These are phyloP conservation scores for Solanum medicagineum DNA, from an alignment of 257 asterid genomes.

Conservation along the genomic window DNA sequence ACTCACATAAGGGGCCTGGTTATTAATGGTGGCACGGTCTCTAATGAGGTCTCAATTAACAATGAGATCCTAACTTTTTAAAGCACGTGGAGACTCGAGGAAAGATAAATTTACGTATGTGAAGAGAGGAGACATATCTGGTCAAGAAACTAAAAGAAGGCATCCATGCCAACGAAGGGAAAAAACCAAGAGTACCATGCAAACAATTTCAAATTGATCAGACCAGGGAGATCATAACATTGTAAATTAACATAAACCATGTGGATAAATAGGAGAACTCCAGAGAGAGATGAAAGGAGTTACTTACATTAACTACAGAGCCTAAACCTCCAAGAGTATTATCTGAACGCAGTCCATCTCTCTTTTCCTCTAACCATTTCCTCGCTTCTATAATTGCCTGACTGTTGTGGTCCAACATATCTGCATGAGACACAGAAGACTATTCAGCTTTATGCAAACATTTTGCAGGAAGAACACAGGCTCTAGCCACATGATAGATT, in stretches of 20 bases:
- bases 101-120: neutral
- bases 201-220: neutral
- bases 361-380: constrained; percentile 65
- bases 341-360: constrained; percentile 31
- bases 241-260: neutral
- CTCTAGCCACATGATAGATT: neutral
- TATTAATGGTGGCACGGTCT: neutral
- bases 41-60: neutral
- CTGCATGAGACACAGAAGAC: constrained; percentile 14
- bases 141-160: neutral
- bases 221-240: neutral
- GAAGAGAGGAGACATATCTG: neutral
- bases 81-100: neutral
- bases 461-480: neutral
- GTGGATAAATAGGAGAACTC: neutral
- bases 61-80: neutral
- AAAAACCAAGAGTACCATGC: neutral
- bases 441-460: constrained; percentile 1
- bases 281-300: neutral
- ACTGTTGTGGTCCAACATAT: constrained; percentile 24
- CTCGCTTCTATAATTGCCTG: constrained; percentile 65
- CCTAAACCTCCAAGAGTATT: constrained; percentile 1
- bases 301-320: constrained; percentile 28
- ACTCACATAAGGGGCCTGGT: neutral
- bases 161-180: neutral